Conservation (phyloP, 768 basidiomycete species). For the Suillus placidus region DNA sequence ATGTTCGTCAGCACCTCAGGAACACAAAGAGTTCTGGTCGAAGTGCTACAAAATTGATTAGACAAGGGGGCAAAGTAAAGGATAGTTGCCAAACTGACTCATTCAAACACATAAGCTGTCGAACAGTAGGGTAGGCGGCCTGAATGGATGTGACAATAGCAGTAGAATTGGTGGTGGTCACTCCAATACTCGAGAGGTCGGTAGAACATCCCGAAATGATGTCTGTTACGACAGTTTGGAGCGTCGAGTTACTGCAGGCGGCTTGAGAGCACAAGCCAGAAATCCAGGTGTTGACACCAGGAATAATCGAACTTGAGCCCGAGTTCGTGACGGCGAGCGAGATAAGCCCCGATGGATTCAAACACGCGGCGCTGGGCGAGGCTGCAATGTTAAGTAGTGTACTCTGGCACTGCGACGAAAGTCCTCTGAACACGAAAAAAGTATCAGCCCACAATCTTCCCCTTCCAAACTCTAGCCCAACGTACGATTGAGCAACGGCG, state of each 20-base stretch:
- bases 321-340: constrained; percentile 30
- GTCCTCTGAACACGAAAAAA: constrained; percentile 24
- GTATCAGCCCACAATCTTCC: constrained; percentile 4
- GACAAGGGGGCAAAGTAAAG: background rate
- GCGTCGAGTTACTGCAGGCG: constrained; percentile 61
- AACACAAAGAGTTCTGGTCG: constrained; percentile 51
- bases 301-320: constrained; percentile 37
- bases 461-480: constrained; percentile 10
- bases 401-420: constrained; percentile 53
- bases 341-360: constrained; percentile 40
- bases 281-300: constrained; percentile 62
- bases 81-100: constrained; percentile 49
- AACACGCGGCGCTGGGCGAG: constrained; percentile 39
- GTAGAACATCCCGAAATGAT: constrained; percentile 53
- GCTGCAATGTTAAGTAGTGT: constrained; percentile 49
- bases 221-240: constrained; percentile 56
- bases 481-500: constrained; percentile 49
- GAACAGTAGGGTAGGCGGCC: constrained; percentile 55
- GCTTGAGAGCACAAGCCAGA: constrained; percentile 52
- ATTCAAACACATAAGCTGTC: constrained; percentile 62
- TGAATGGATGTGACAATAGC: constrained; percentile 46
- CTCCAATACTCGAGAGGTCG: constrained; percentile 37
- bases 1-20: constrained; percentile 58
- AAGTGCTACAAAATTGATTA: constrained; percentile 29
- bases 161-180: constrained; percentile 19